phyloP scores from a whole-genome alignment of 352 stramenopile genomes.

The Globisporangium spiculum region DNA sequence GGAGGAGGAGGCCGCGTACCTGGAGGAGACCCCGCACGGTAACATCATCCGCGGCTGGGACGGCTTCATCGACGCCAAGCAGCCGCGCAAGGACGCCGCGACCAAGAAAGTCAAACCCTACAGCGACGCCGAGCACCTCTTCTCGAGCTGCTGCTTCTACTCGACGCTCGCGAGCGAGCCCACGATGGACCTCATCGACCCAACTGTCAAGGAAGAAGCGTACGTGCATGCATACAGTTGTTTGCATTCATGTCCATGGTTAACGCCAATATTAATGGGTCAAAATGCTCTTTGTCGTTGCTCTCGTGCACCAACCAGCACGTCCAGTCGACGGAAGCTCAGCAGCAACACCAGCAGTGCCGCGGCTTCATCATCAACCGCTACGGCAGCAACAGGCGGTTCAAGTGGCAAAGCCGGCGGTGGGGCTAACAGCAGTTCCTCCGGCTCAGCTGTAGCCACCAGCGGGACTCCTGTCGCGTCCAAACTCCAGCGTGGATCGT shows the following conservation, averaged over 20 bases:
- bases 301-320: not conserved
- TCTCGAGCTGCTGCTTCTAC: constrained; percentile 76
- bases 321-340: constrained; percentile 32
- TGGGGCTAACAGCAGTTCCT: constrained; percentile 17
- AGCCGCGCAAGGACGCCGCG: constrained; percentile 63
- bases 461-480: not conserved
- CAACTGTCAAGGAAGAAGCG: constrained; percentile 15
- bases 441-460: constrained; percentile 6
- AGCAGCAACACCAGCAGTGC: constrained; percentile 22
- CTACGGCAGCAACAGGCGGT: constrained; percentile 7
- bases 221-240: not conserved
- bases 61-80: constrained; percentile 82
- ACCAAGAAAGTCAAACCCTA: constrained; percentile 85
- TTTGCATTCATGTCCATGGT: not conserved
- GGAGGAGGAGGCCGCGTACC: constrained; percentile 71
- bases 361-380: constrained; percentile 8
- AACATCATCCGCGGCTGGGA: constrained; percentile 89
- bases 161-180: constrained; percentile 46
- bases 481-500: constrained; percentile 26
- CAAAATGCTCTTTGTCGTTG: not conserved
- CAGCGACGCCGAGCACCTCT: constrained; percentile 72
- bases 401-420: not conserved
- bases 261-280: not conserved
- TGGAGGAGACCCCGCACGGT: constrained; percentile 81
- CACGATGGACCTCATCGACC: constrained; percentile 52